These are phyloP conservation scores for Nakazawaea ishiwadae DNA, from an alignment of 805 yeast genomes.

Conservation along the genomic window DNA sequence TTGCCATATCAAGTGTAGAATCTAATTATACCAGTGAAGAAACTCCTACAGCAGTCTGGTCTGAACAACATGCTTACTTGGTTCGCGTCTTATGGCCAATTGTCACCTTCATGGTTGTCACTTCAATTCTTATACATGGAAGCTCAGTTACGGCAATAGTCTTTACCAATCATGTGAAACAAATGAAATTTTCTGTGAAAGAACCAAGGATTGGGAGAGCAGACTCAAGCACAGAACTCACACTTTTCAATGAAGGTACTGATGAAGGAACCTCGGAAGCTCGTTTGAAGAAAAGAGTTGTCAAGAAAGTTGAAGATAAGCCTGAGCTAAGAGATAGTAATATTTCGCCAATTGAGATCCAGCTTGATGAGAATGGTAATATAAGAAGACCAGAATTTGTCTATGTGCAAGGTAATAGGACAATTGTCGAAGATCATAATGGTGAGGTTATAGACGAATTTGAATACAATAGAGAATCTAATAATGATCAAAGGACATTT, in stretches of 20 bases:
- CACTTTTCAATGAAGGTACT: not conserved
- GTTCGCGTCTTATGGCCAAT: slow-evolving; percentile 67
- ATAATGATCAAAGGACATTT: slow-evolving; percentile 11
- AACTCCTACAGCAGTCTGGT: slow-evolving; percentile 37
- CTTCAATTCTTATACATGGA: slow-evolving; percentile 87
- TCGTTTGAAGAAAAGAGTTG: slow-evolving; percentile 11
- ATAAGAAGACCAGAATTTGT: slow-evolving; percentile 28
- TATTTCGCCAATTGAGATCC: slow-evolving; percentile 9
- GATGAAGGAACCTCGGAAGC: not conserved
- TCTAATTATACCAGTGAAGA: slow-evolving; percentile 40
- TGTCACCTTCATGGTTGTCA: slow-evolving; percentile 70
- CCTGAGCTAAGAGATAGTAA: not conserved
- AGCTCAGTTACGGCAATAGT: slow-evolving; percentile 69
- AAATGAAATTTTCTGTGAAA: slow-evolving; percentile 26
- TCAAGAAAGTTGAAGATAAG: slow-evolving; percentile 2
- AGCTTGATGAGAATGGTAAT: slow-evolving; percentile 13
- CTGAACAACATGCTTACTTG: slow-evolving; percentile 11
- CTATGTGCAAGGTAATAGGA: slow-evolving; percentile 35
- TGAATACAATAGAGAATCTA: slow-evolving; percentile 2
- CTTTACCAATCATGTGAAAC: slow-evolving; percentile 1
- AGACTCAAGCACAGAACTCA: slow-evolving; percentile 1
- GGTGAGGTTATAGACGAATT: slow-evolving; percentile 40
- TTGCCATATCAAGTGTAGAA: slow-evolving; percentile 72
- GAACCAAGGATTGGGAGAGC: slow-evolving; percentile 25
- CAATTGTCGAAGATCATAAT: slow-evolving; percentile 36